Conservation (phyloP, 2,329 filamentous ascomycete genomes). For the Ophiosphaerella korrae region DNA sequence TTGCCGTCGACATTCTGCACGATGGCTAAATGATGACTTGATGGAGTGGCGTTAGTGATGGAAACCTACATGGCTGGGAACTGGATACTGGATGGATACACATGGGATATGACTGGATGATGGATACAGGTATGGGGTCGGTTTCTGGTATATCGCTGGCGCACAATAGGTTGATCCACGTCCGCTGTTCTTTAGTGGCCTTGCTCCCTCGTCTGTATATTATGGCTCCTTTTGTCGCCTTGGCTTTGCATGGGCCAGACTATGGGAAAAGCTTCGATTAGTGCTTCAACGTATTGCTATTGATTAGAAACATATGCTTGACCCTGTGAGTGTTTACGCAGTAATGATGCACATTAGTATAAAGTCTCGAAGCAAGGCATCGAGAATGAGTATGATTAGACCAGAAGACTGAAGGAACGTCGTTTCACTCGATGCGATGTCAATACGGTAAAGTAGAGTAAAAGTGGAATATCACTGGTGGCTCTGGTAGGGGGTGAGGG, state of each 20-base stretch:
- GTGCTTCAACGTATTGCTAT: background rate
- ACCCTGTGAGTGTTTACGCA: no score
- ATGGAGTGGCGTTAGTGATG: background rate
- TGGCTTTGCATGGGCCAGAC: background rate
- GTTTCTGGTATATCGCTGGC: background rate
- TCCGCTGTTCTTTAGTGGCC: conserved; percentile 4
- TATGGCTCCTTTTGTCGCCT: no score
- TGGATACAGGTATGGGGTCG: background rate
- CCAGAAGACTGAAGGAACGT: no score
- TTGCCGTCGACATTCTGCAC: background rate
- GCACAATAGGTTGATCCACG: conserved; percentile 4
- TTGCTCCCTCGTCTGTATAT: background rate
- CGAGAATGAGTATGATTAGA: no score
- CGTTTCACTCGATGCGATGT: no score
- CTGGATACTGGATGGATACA: conserved; percentile 1
- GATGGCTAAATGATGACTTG: background rate
- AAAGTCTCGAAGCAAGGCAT: no score
- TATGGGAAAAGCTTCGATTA: background rate
- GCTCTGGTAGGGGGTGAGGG: no score
- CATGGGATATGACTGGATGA: conserved; percentile 3
- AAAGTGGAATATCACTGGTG: no score
- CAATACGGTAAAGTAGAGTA: no score
- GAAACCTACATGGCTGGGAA: background rate
- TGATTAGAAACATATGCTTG: background rate
- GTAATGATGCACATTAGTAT: no score